Evolutionary conservation across 108 stramenopile genomes (phyloP), one percentile per base, ranked within the genome.

Genomic region (Mediolabrus comicus): DNA sequence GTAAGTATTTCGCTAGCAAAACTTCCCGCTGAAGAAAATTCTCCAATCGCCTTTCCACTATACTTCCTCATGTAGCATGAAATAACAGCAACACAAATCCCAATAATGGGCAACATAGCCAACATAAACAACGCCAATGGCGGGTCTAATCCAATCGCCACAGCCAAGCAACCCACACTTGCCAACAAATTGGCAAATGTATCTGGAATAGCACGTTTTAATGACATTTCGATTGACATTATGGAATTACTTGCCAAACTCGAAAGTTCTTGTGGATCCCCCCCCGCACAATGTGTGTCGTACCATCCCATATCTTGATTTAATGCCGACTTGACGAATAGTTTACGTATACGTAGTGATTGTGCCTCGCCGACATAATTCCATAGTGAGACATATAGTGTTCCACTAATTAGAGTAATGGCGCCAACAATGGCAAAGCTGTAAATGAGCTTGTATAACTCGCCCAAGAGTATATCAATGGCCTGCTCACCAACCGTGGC

Each of bases 391-490:
- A 85, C 87, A 53, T 77, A 79, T 7, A 55, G 13, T 7, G 72
- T 66, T 24, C 87, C 87, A 16, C 39, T 29, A 9, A 80, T 49
- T 25, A 85, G 55, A 3, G 80, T 56, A 2, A 82, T 60, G 12
- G 30, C 72, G 24, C 87, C 87, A 9, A 85, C 75, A 43, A 75
- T 74, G 10, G 77, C 76, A 72, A 88, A 88, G 56, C 75, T 74
- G 8, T 56, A 53, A 26, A 84, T 79, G 13, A 74, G 41, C 38
- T 65, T 60, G 32, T 65, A 19, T 54, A 84, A 58, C 41, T 84
- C 74, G 26, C 65, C 69, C 69, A 77, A 49, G 6, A 77, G 39
- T 27, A 68, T 17, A 19, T 17, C 41, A 17, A 43, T 43, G 5
- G 41, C 41, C 41, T 43, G 69, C 4, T 63, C 62, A 6, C 62